Evolutionary conservation across 1,284 basidiomycete species (phyloP).

Genomic region (Takashimella tepidaria): DNA sequence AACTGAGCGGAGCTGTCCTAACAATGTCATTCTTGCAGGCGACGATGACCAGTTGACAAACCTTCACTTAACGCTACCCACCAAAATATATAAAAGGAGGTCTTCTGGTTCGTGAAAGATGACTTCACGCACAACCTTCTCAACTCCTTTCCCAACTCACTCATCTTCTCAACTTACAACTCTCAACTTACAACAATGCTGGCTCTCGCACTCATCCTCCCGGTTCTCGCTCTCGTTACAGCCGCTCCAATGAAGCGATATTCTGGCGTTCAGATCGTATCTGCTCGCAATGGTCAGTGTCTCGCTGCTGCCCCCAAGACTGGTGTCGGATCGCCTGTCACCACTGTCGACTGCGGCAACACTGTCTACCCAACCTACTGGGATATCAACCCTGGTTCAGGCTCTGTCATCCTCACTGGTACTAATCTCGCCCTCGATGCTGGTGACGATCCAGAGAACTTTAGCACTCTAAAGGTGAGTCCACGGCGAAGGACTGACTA

Average conservation of each 20-base stretch:
- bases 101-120: too few species aligned
- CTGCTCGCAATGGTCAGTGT: slow-evolving; percentile 8
- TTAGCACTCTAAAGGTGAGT: slow-evolving; percentile 23
- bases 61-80: background rate
- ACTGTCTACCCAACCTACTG: slow-evolving; percentile 8
- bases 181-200: slow-evolving; percentile 5
- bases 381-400: slow-evolving; percentile 24
- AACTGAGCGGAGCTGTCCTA: background rate
- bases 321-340: slow-evolving; percentile 5
- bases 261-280: slow-evolving; percentile 4
- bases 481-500: too few species aligned
- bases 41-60: background rate
- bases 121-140: too few species aligned
- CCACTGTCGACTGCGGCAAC: slow-evolving; percentile 8
- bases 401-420: slow-evolving; percentile 11
- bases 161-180: background rate
- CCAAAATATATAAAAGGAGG: background rate
- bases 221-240: slow-evolving; percentile 12
- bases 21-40: too few species aligned
- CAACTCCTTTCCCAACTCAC: background rate
- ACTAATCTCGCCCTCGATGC: slow-evolving; percentile 29
- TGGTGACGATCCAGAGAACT: slow-evolving; percentile 23
- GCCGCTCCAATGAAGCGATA: slow-evolving; percentile 7
- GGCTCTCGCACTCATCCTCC: background rate
- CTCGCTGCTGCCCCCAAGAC: slow-evolving; percentile 5